phyloP scores from a whole-genome alignment of 257 asterid species.

The Nicotiana undulata region DNA sequence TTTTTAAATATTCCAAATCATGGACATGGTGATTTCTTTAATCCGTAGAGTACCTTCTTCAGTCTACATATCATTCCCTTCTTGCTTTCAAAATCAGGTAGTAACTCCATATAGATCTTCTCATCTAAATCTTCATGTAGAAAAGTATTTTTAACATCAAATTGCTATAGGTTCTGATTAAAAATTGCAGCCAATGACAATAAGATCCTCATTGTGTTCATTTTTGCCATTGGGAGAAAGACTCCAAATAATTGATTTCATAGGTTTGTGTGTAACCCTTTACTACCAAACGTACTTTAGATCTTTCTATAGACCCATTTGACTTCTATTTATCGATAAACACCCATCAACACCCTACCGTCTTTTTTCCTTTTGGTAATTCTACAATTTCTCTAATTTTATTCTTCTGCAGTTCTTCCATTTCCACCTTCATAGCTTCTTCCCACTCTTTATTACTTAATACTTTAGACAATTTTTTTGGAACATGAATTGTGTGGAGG shows the following conservation, averaged over 20 bases:
- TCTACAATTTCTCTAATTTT: background rate
- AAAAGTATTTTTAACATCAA: background rate
- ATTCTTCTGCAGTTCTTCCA: background rate
- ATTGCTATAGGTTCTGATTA: background rate
- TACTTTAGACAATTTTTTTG: background rate
- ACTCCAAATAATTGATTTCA: background rate
- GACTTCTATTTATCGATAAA: background rate
- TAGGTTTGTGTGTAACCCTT: background rate
- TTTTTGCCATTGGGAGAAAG: background rate
- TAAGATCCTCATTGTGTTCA: background rate
- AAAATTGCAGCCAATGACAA: background rate
- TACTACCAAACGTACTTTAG: background rate
- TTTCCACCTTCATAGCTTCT: background rate
- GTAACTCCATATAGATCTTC: too few relatives aligned
- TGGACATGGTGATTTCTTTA: too few relatives aligned
- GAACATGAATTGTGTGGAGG: background rate
- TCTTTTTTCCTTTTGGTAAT: too few relatives aligned
- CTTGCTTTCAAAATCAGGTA: too few relatives aligned
- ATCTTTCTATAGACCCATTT: background rate
- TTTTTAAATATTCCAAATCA: too few relatives aligned
- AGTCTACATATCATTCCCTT: too few relatives aligned
- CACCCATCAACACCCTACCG: too few relatives aligned
- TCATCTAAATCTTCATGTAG: too few relatives aligned
- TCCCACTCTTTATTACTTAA: background rate
- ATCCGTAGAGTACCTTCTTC: too few relatives aligned